phyloP scores from a whole-genome alignment of 1,284 basidiomycete genomes.

The Microbotryum scabiosae region DNA sequence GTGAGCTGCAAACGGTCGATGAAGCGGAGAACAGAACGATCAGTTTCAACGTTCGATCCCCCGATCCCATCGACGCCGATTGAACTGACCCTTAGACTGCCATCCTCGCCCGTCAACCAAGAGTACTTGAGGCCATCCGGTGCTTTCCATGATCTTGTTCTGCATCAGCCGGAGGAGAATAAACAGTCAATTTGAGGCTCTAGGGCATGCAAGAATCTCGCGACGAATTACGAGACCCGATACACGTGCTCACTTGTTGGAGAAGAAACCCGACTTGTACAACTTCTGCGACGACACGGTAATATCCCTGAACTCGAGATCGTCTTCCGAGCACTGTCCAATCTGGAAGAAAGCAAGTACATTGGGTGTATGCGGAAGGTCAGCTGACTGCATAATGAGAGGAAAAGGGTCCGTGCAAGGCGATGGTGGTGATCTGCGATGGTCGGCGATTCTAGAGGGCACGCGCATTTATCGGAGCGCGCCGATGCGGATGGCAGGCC shows the following conservation, averaged over 20 bases:
- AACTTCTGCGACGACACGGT: slow-evolving; percentile 1
- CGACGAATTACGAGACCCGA: background rate
- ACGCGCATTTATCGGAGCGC: too few relatives aligned
- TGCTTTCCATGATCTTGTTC: background rate
- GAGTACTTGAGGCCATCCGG: slow-evolving; percentile 4
- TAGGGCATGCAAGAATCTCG: background rate
- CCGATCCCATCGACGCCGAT: too few relatives aligned
- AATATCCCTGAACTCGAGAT: background rate
- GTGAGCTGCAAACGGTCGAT: too few relatives aligned
- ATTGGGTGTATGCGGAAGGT: background rate
- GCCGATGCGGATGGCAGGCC: too few relatives aligned
- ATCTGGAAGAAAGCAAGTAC: background rate
- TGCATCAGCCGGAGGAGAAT: background rate
- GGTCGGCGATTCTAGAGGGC: background rate
- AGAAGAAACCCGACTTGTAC: slow-evolving; percentile 3
- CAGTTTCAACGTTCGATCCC: too few relatives aligned
- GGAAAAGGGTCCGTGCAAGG: too few relatives aligned
- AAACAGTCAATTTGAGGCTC: background rate
- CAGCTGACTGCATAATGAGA: background rate
- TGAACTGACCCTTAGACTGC: background rate
- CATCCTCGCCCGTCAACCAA: background rate
- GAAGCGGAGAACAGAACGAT: too few relatives aligned
- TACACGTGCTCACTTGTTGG: background rate
- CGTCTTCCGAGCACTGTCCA: background rate
- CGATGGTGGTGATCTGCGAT: background rate